Evolutionary conservation across 164 flowering plant species (phyloP), one percentile per base, ranked within the genome.

Genomic region (Echeveria elegans): DNA sequence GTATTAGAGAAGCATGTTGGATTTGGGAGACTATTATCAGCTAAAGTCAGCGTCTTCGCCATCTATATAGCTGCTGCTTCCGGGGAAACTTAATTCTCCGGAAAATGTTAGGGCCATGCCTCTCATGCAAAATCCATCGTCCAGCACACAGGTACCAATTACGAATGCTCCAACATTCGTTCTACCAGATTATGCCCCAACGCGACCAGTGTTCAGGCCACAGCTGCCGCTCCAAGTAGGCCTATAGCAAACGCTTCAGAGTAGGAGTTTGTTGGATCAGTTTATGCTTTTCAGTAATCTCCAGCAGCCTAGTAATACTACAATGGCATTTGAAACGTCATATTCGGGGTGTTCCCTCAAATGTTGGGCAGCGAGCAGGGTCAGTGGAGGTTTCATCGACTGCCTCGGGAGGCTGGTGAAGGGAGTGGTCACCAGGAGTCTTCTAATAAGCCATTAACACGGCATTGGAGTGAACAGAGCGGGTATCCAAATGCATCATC

Each of bases 201-300:
- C 11, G 24, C 40, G 28, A 6, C 65, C 43, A 6, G 3, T 14
- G 30, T 11, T 24, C 18, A 26, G 60, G 0, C 60, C 60, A 2
- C 16, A 53, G 8, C 2, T 26, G 60, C 31, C 43, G 7, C 9
- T 31, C 12, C 40, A 1, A 4, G 64, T 38, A n/a, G 64, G 7
- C 37, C 37, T 3, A 34, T 34, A 3, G 7, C 37, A 34, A 34
- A 18, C 18, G 12, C n/a, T 41, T 18, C 61, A 5, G 19, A 63
- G 45, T 56, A 28, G 32, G 5, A 63, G 66, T 37, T 6, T 63
- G 41, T 36, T 63, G 66, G 66, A 63, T 36, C 66, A 63, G 66
- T 63, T 63, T 21, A 36, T 40, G 45, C 31, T 34, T 34, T 36
- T 29, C 6, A 43, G 1, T 15, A 36, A 37, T 23, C 45, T 15